phyloP scores from a whole-genome alignment of 1,139 yeast species.

The Taphrina flavorubra region DNA sequence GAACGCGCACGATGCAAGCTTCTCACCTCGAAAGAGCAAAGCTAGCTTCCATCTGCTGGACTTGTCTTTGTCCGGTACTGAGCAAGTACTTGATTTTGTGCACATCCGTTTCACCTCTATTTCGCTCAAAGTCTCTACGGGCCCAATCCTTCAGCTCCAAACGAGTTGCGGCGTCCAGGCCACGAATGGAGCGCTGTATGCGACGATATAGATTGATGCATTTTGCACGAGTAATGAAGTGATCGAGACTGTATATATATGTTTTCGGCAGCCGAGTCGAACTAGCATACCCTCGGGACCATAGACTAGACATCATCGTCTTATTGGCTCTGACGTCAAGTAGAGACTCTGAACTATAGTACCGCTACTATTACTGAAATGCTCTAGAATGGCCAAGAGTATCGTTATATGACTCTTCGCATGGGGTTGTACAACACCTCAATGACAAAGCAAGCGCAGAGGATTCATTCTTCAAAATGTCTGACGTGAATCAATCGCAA shows the following conservation, averaged over 20 bases:
- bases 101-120: constrained; percentile 31
- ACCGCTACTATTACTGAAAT: too few relatives aligned
- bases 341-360: too few relatives aligned
- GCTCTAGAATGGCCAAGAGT: too few relatives aligned
- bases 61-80: constrained; percentile 36
- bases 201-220: constrained; percentile 33
- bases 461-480: neutral
- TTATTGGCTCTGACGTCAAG: too few relatives aligned
- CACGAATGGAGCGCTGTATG: constrained; percentile 36
- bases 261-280: constrained; percentile 25
- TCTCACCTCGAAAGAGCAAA: constrained; percentile 31
- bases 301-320: neutral
- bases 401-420: too few relatives aligned
- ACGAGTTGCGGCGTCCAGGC: constrained; percentile 22
- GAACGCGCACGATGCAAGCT: too few relatives aligned
- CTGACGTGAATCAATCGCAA: too few relatives aligned
- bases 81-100: constrained; percentile 30
- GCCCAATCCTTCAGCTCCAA: constrained; percentile 33
- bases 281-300: constrained; percentile 15
- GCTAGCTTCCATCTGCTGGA: constrained; percentile 40
- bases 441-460: constrained; percentile 5
- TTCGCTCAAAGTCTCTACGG: constrained; percentile 32
- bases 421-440: too few relatives aligned
- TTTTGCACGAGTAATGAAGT: constrained; percentile 23
- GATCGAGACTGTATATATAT: constrained; percentile 27